Conservation (phyloP, 257 asterid genomes). For the Rubia yunnanensis region DNA sequence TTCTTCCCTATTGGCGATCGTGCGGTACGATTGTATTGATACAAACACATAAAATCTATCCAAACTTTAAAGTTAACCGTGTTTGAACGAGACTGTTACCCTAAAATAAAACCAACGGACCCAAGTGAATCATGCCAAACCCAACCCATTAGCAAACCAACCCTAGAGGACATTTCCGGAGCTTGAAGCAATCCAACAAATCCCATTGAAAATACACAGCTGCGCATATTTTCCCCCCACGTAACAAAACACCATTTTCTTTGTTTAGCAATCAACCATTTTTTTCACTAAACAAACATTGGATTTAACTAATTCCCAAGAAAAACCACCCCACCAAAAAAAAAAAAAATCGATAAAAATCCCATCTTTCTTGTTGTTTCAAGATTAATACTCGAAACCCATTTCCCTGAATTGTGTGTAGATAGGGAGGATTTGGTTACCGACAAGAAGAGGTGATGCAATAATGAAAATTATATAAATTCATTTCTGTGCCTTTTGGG, state of each 20-base stretch:
- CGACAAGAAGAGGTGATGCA: not conserved
- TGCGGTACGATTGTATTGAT: too few relatives aligned
- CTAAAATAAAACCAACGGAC: not conserved
- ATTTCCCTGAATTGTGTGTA: not conserved
- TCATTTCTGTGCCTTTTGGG: slow-evolving; percentile 1
- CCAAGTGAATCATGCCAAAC: not conserved
- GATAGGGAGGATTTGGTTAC: not conserved
- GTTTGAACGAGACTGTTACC: too few relatives aligned
- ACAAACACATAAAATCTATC: too few relatives aligned
- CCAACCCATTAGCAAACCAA: not conserved
- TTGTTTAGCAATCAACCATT: not conserved
- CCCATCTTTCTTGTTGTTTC: not conserved
- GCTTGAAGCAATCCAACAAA: slow-evolving; percentile 2
- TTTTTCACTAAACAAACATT: not conserved
- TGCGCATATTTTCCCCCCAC: slow-evolving; percentile 1
- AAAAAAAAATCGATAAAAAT: not conserved
- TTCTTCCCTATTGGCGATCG: too few relatives aligned
- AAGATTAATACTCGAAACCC: not conserved
- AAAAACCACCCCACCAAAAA: not conserved
- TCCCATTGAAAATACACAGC: not conserved
- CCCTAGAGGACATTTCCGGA: not conserved
- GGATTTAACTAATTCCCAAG: too few relatives aligned
- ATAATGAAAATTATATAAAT: not conserved
- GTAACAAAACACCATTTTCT: not conserved
- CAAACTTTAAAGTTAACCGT: too few relatives aligned